Conservation (phyloP, 768 basidiomycete genomes). For the Tulasnella sp. region DNA sequence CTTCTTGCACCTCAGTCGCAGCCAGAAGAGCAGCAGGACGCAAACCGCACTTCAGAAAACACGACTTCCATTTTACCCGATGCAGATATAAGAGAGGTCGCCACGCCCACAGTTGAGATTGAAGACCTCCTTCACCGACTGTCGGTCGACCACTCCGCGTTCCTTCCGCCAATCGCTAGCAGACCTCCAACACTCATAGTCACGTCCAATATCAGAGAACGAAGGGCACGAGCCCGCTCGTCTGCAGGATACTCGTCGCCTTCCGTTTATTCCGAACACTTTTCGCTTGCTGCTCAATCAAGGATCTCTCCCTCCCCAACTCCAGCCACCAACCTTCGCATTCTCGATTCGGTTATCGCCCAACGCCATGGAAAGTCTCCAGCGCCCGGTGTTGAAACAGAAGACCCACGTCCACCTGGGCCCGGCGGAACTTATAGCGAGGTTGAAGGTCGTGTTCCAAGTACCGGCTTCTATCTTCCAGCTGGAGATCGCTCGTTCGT, state of each 20-base stretch:
- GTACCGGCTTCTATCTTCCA: background rate
- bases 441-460: background rate
- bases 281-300: background rate
- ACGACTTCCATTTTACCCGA: background rate
- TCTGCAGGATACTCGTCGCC: background rate
- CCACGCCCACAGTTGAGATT: background rate
- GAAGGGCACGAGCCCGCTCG: background rate
- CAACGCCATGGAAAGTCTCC: background rate
- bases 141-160: background rate
- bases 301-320: background rate
- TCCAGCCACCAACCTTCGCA: background rate
- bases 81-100: background rate
- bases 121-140: background rate
- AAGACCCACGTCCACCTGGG: no score
- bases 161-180: background rate
- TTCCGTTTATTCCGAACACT: background rate
- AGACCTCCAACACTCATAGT: background rate
- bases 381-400: background rate
- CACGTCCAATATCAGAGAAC: background rate
- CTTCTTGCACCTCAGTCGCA: background rate
- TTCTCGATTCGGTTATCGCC: background rate
- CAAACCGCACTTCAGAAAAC: background rate
- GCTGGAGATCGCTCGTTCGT: background rate
- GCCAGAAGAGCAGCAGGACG: background rate
- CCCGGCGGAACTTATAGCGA: no score